Conservation (phyloP, 2,329 filamentous ascomycete species). For the Ophiostoma quercus region DNA sequence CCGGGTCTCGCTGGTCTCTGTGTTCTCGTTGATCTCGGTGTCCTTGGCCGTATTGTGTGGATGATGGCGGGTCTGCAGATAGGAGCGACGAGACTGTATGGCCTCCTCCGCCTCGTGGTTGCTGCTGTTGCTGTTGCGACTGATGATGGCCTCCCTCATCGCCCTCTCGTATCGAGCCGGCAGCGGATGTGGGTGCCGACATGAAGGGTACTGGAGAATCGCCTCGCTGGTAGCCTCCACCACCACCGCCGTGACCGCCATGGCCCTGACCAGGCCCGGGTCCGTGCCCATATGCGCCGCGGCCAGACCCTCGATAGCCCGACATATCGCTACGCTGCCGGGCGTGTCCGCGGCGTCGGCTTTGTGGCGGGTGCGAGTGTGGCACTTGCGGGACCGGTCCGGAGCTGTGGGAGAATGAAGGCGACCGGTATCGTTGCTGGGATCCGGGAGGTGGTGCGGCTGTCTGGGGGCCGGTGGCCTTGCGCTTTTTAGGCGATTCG, state of each 20-base stretch:
- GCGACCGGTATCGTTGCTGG: conserved; percentile 45
- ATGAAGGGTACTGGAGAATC: conserved; percentile 32
- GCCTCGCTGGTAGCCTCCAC: conserved; percentile 31
- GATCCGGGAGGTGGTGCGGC: conserved; percentile 44
- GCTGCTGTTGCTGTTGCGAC: conserved; percentile 24
- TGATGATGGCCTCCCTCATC: conserved; percentile 31
- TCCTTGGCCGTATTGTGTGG: conserved; percentile 28
- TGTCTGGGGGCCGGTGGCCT: conserved; percentile 57
- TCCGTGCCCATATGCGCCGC: background rate
- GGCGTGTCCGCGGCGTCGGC: conserved; percentile 55
- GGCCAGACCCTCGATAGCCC: conserved; percentile 37
- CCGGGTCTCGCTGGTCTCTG: conserved; percentile 16
- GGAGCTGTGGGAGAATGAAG: conserved; percentile 47
- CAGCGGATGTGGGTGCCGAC: conserved; percentile 34
- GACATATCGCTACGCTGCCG: conserved; percentile 62
- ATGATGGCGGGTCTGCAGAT: conserved; percentile 38
- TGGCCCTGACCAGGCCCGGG: background rate
- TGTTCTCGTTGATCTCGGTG: conserved; percentile 24
- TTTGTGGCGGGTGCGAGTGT: conserved; percentile 44
- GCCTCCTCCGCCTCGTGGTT: conserved; percentile 33
- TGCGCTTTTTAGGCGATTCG: conserved; percentile 80
- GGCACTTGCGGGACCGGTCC: conserved; percentile 29
- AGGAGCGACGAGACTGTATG: conserved; percentile 44
- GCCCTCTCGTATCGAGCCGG: conserved; percentile 35
- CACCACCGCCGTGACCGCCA: background rate